These are phyloP conservation scores for Vigna radiata DNA, from an alignment of 306 rosid species.

Conservation along the genomic window DNA sequence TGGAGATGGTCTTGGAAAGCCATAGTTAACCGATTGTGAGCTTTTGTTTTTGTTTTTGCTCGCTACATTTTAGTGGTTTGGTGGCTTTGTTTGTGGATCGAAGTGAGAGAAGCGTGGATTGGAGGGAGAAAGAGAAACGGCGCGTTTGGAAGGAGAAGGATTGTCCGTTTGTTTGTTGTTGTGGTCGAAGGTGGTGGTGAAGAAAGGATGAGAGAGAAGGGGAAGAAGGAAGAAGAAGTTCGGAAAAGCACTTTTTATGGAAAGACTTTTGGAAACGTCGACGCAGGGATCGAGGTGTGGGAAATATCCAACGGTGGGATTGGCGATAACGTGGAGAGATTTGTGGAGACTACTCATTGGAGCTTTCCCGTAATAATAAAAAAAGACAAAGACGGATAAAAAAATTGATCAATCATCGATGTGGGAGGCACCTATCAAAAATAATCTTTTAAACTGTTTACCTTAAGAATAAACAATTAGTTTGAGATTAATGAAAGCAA, in stretches of 20 bases:
- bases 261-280: conserved; percentile 37
- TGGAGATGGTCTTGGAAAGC: conserved; percentile 67
- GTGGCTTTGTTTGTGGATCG: neutral
- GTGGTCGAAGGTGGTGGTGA: neutral
- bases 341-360: conserved; percentile 48
- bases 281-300: conserved; percentile 31
- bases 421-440: conserved; percentile 26
- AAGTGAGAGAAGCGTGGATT: neutral
- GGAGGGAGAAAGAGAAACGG: neutral
- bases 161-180: neutral
- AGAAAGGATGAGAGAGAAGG: neutral
- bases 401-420: conserved; percentile 35
- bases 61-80: conserved; percentile 33
- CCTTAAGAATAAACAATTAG: neutral
- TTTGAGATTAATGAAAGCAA: neutral
- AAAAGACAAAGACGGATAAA: conserved; percentile 44
- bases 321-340: conserved; percentile 52
- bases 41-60: neutral
- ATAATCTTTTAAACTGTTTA: neutral
- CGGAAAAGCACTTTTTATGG: conserved; percentile 44
- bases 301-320: conserved; percentile 56
- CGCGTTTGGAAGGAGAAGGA: neutral
- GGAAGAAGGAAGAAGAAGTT: conserved; percentile 16
- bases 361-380: conserved; percentile 16
- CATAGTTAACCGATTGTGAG: conserved; percentile 43